Evolutionary conservation across 352 stramenopile genomes (phyloP).

Genomic region (Aphanomyces stellatus): DNA sequence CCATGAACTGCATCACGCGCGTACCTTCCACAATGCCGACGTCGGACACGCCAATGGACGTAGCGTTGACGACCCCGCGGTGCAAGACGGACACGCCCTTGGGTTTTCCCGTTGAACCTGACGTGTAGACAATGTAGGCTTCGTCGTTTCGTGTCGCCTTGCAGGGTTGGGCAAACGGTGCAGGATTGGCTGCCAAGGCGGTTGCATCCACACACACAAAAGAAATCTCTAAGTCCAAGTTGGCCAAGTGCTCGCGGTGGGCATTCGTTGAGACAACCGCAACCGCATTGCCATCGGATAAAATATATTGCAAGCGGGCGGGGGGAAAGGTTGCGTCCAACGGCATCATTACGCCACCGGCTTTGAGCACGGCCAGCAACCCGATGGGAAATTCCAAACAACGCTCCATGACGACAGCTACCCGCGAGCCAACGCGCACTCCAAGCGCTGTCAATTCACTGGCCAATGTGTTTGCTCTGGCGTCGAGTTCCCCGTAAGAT

Average conservation of each 20-base stretch:
- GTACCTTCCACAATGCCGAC: neutral
- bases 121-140: too few relatives aligned
- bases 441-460: conserved; percentile 26
- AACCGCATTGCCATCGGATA: too few relatives aligned
- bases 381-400: conserved; percentile 86
- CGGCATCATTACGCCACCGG: conserved; percentile 88
- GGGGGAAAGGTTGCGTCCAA: conserved; percentile 38
- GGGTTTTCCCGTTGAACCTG: too few relatives aligned
- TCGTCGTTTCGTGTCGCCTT: too few relatives aligned
- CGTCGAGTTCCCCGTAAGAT: conserved; percentile 27
- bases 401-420: conserved; percentile 71
- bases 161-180: too few relatives aligned
- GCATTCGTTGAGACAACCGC: too few relatives aligned
- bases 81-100: too few relatives aligned
- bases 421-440: conserved; percentile 26
- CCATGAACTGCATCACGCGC: neutral
- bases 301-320: too few relatives aligned
- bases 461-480: conserved; percentile 23
- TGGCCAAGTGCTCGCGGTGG: too few relatives aligned
- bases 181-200: too few relatives aligned
- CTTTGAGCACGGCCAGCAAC: conserved; percentile 87
- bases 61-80: neutral
- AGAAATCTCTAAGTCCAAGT: too few relatives aligned
- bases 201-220: too few relatives aligned
- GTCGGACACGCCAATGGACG: neutral